Conservation (phyloP, 768 basidiomycete species). For the Postia placenta region DNA sequence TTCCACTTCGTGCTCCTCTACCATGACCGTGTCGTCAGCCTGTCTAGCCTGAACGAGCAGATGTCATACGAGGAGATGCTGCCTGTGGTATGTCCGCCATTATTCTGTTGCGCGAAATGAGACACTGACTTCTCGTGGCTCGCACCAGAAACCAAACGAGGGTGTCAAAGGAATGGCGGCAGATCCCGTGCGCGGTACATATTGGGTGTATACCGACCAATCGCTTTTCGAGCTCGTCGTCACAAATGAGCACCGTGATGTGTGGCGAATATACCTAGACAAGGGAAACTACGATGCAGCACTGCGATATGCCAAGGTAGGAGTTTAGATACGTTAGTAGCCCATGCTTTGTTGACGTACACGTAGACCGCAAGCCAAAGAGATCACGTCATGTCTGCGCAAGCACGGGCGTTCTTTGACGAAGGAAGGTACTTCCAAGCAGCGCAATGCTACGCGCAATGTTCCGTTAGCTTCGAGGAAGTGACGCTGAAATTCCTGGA, state of each 20-base stretch:
- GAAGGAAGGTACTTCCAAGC: conserved; percentile 84
- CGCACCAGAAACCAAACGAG: conserved; percentile 65
- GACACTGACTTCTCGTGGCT: neutral
- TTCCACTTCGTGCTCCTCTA: conserved; percentile 91
- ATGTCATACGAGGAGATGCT: conserved; percentile 79
- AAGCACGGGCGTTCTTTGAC: conserved; percentile 76
- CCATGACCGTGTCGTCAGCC: conserved; percentile 65
- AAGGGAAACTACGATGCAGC: conserved; percentile 76
- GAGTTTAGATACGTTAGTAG: conserved; percentile 1
- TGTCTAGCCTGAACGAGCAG: conserved; percentile 77
- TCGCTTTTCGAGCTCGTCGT: conserved; percentile 85
- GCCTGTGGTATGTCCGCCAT: conserved; percentile 54
- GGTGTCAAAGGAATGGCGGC: conserved; percentile 66
- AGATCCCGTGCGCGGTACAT: conserved; percentile 85
- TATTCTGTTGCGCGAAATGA: neutral
- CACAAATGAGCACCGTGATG: conserved; percentile 85
- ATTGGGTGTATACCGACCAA: conserved; percentile 89
- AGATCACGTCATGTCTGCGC: conserved; percentile 75
- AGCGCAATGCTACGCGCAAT: conserved; percentile 88
- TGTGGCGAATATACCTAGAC: conserved; percentile 88
- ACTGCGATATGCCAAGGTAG: conserved; percentile 75
- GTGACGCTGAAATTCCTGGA: conserved; percentile 89
- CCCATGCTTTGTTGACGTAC: neutral
- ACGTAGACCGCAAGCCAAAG: conserved; percentile 79
- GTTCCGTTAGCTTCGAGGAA: conserved; percentile 84